Evolutionary conservation across 2,329 filamentous ascomycete genomes (phyloP), one percentile per base, ranked within the genome.

Genomic region (Monascus ruber): DNA sequence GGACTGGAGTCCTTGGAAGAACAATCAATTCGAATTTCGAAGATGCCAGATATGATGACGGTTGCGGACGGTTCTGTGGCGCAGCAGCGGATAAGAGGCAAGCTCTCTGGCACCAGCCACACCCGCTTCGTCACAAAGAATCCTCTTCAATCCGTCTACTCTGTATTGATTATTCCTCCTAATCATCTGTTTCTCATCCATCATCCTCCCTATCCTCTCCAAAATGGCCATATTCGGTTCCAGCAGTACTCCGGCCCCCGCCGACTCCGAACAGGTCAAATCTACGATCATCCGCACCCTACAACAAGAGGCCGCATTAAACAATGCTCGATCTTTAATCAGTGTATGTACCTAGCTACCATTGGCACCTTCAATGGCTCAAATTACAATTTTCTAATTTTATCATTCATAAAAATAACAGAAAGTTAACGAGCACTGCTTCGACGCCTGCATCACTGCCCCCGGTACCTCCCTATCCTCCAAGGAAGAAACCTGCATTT

Each of bases 401-500:
- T 3, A 17, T 17, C 17, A 17, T 17, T 17, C 17, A 17, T 17
- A 17, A 17, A 17, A 17, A 29, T 29, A 24, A 34, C 44, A 86
- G 81, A 86, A 84, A 76, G 74, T 88, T 62, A 85, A 87, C 64
- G 74, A 83, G 53, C 79, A 81, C 64, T 89, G 84, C 70, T 89
- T 86, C 68, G 76, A 84, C 35, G 79, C 78, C 60, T 89, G 84
- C 63, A 68, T 88, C 10, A 71, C 81, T 36, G 79, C 81, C 55
- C 62, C 84, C 39, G 79, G 81, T 42, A 61, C 71, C 36, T 77
- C 76, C 39, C 65, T 88, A 40, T 80, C 79, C 36, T 75, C 72
- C 62, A 64, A 73, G 63, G 84, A 89, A 61, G 70, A 77, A 56
- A 70, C 74, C 24, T 89, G 84, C 68, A 72, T 84, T 55, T 83